These are phyloP conservation scores for Salix caprea DNA, from an alignment of 345 rosid species.

Conservation along the genomic window DNA sequence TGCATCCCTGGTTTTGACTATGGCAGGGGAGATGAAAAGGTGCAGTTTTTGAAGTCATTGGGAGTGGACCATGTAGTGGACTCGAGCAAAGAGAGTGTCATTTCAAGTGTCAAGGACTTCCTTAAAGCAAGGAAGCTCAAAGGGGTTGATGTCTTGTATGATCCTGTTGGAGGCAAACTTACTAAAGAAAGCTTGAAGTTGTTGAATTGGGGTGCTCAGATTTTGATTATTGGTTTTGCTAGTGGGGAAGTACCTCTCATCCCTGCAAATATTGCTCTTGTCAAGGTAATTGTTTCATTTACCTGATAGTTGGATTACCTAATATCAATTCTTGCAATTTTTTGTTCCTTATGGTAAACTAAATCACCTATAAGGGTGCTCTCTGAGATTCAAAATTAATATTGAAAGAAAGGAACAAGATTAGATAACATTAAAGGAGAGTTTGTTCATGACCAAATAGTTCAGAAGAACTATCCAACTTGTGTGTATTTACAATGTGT, in stretches of 20 bases:
- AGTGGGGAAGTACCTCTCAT: slow-evolving; percentile 82
- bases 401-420: too few relatives aligned
- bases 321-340: too few relatives aligned
- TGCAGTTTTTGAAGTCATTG: slow-evolving; percentile 59
- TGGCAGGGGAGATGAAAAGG: slow-evolving; percentile 71
- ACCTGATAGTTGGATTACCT: not conserved
- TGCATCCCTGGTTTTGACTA: not conserved
- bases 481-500: not conserved
- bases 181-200: slow-evolving; percentile 71
- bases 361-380: too few relatives aligned
- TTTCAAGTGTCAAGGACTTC: slow-evolving; percentile 61
- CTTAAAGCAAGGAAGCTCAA: slow-evolving; percentile 66
- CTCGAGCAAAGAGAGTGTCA: slow-evolving; percentile 56
- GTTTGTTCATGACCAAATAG: not conserved
- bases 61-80: slow-evolving; percentile 88
- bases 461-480: not conserved
- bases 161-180: slow-evolving; percentile 89
- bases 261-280: slow-evolving; percentile 85
- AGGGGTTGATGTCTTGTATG: slow-evolving; percentile 83
- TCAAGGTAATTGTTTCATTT: slow-evolving; percentile 50
- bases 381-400: too few relatives aligned
- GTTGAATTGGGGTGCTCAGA: slow-evolving; percentile 90
- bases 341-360: too few relatives aligned
- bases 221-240: slow-evolving; percentile 85
- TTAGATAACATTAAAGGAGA: not conserved